Evolutionary conservation across 805 yeast species (phyloP).

Genomic region (Ogataea pini): DNA sequence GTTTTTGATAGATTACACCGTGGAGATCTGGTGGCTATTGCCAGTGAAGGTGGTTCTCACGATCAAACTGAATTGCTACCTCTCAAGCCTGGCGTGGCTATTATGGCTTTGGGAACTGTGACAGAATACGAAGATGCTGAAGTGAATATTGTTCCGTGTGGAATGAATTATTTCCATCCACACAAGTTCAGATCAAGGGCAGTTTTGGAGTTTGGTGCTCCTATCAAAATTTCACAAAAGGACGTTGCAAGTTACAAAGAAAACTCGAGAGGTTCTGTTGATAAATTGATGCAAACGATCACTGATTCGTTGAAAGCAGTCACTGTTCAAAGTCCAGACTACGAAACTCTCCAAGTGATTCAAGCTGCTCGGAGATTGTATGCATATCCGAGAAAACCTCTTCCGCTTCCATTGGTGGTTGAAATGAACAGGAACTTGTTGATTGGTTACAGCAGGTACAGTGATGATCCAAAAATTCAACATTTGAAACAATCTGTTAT

Average conservation of each 20-base stretch:
- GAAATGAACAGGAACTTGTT: slow-evolving; percentile 89
- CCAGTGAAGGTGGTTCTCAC: slow-evolving; percentile 99
- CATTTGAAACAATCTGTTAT: slow-evolving; percentile 63
- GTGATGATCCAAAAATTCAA: slow-evolving; percentile 68
- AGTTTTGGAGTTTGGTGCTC: slow-evolving; percentile 90
- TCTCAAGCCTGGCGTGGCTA: slow-evolving; percentile 94
- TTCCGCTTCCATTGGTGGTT: slow-evolving; percentile 82
- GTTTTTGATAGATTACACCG: slow-evolving; percentile 76
- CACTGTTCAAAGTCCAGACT: slow-evolving; percentile 83
- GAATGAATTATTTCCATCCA: slow-evolving; percentile 95
- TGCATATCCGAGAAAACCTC: slow-evolving; percentile 62
- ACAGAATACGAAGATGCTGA: slow-evolving; percentile 64
- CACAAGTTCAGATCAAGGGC: slow-evolving; percentile 95
- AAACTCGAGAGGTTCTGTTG: slow-evolving; percentile 69
- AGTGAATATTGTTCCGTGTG: slow-evolving; percentile 90
- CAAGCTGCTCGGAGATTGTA: slow-evolving; percentile 93
- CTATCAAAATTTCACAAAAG: slow-evolving; percentile 62
- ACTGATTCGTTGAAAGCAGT: slow-evolving; percentile 74
- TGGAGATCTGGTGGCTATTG: slow-evolving; percentile 83
- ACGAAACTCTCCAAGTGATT: slow-evolving; percentile 83
- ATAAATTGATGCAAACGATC: slow-evolving; percentile 62
- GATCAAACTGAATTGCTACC: slow-evolving; percentile 91
- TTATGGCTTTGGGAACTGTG: slow-evolving; percentile 95
- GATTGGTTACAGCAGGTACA: slow-evolving; percentile 74
- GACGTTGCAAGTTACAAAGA: slow-evolving; percentile 65